Evolutionary conservation across 306 rosid species (phyloP), one percentile per base, ranked within the genome.

Genomic region (Styphnolobium japonicum): DNA sequence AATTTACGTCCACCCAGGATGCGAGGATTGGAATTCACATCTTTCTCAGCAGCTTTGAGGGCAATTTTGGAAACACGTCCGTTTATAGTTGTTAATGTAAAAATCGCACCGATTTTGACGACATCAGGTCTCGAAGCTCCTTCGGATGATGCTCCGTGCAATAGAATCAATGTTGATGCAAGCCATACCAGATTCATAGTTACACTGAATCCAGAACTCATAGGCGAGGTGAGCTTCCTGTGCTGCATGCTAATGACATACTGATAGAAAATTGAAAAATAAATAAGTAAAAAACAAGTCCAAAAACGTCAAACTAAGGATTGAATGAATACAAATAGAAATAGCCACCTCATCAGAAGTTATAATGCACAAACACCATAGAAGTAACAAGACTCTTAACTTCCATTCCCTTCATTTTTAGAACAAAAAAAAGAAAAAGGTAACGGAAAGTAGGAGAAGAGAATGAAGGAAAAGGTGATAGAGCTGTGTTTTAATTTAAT

Each of bases 31-130:
- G 89, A 81, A 74, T 93, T 93, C 36, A 93, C 94, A 84, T 93
- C 97, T 67, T 89, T 82, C 57, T 86, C 86, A 9, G 94, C 97
- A 80, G 88, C 88, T 53, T 85, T 78, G 68, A 93, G 88, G 62
- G 92, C 96, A 67, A 89, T 80, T 77, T 85, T 90, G 67, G 92
- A 90, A 79, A 86, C 92, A 80, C 49, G 76, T 48, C 94, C 97
- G 33, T 88, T 90, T 12, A 90, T 88, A 29, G 94, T 85, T 18
- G 90, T 67, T 27, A 77, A 67, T 10, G 90, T 80, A 86, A 89
- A 86, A 67, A 93, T 71, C 63, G 96, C 97, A 71, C 97, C 97
- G 73, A 90, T 63, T 12, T 78, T 86, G 78, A 93, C 84, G 7
- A 71, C 72, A 3, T 85, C 84, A 14, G 90, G 87, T 60, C 82